These are phyloP conservation scores for Corymbia maculata DNA, from an alignment of 345 rosid genomes.

Conservation along the genomic window DNA sequence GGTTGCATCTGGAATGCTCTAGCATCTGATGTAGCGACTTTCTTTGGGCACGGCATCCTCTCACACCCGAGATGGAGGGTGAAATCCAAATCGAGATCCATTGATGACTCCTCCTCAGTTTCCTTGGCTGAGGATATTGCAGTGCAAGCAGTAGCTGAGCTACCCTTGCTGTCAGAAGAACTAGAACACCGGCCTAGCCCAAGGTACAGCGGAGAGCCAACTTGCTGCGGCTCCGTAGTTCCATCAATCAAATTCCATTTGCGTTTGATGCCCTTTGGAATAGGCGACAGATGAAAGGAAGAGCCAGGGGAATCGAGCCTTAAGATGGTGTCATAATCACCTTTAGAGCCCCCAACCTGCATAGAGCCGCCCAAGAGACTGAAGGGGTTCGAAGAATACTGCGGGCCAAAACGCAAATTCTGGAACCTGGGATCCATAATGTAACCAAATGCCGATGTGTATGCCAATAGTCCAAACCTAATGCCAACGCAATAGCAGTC, in stretches of 20 bases:
- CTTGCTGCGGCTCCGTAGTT: conserved; percentile 18
- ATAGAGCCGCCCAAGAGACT: conserved; percentile 40
- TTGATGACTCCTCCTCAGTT: conserved; percentile 73
- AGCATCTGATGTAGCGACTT: conserved; percentile 11
- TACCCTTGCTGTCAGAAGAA: conserved; percentile 91
- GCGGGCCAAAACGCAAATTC: conserved; percentile 35
- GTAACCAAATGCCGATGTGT: not conserved
- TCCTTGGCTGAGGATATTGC: conserved; percentile 71
- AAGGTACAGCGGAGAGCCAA: conserved; percentile 66
- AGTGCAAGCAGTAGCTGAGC: conserved; percentile 72
- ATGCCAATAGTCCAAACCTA: conserved; percentile 25
- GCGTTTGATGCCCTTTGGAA: conserved; percentile 54
- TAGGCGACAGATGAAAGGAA: conserved; percentile 21
- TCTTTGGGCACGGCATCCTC: conserved; percentile 28
- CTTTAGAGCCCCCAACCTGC: conserved; percentile 28
- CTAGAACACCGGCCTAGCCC: conserved; percentile 68
- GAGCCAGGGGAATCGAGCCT: conserved; percentile 66
- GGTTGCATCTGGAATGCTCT: conserved; percentile 24
- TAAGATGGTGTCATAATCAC: conserved; percentile 50
- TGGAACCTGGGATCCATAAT: conserved; percentile 52
- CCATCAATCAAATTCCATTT: conserved; percentile 52
- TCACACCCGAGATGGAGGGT: conserved; percentile 77
- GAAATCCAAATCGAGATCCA: conserved; percentile 80
- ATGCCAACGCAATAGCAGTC: conserved; percentile 18
- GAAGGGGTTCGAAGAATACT: conserved; percentile 40